phyloP scores from a whole-genome alignment of 208 protist genomes.

The Entamoeba dispar region DNA sequence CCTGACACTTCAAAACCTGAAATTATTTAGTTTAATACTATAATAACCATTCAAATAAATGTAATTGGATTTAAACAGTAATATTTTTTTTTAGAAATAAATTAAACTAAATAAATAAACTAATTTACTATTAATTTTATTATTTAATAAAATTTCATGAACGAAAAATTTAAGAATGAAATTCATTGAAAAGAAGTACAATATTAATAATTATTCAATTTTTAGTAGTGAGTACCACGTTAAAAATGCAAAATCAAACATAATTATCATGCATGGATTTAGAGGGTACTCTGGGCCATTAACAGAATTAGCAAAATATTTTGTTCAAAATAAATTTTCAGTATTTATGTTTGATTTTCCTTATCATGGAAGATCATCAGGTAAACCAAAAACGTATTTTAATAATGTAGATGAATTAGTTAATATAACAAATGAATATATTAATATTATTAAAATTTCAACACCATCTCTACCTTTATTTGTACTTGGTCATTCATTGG shows the following conservation, averaged over 20 bases:
- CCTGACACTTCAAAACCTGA: too few relatives aligned
- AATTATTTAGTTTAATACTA: too few relatives aligned
- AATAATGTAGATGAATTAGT: neutral
- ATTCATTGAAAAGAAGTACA: too few relatives aligned
- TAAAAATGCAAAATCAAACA: neutral
- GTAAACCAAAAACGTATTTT: neutral
- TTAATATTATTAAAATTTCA: neutral
- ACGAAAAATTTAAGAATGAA: too few relatives aligned
- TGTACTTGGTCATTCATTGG: neutral
- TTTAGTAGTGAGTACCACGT: neutral
- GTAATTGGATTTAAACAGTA: too few relatives aligned
- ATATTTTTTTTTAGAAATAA: too few relatives aligned
- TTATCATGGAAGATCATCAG: neutral
- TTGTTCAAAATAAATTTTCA: neutral
- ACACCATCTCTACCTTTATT: neutral
- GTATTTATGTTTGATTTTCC: neutral
- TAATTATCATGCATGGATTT: neutral
- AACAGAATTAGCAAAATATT: neutral
- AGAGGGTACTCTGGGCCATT: neutral
- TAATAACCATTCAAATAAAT: too few relatives aligned
- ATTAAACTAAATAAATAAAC: too few relatives aligned
- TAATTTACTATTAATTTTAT: too few relatives aligned
- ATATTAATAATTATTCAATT: neutral
- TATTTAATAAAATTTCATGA: too few relatives aligned
- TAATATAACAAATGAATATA: neutral